Evolutionary conservation across 1,284 basidiomycete species (phyloP).

Genomic region (Apiotrichum porosum): DNA sequence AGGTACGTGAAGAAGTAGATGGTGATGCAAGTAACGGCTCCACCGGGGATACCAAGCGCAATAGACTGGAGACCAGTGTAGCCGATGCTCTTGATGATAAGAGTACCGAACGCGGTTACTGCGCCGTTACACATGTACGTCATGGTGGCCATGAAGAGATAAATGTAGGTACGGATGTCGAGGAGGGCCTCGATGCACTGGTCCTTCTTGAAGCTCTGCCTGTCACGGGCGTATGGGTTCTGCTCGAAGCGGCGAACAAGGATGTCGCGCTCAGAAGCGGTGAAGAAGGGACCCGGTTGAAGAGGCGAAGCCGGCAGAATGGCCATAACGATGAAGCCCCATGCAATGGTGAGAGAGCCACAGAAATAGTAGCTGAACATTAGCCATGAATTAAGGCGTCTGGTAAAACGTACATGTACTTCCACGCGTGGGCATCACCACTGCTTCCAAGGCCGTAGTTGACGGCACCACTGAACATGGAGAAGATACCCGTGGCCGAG

Average conservation of each 20-base stretch:
- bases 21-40: slow-evolving; percentile 50
- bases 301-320: slow-evolving; percentile 51
- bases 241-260: slow-evolving; percentile 44
- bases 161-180: slow-evolving; percentile 52
- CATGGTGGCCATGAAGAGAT: slow-evolving; percentile 47
- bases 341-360: slow-evolving; percentile 51
- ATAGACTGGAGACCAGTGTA: slow-evolving; percentile 50
- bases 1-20: slow-evolving; percentile 49
- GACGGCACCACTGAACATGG: slow-evolving; percentile 50
- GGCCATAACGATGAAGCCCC: slow-evolving; percentile 48
- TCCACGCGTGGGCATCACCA: slow-evolving; percentile 49
- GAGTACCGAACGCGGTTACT: slow-evolving; percentile 51
- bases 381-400: not conserved
- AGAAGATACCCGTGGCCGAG: slow-evolving; percentile 50
- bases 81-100: slow-evolving; percentile 51
- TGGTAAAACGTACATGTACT: slow-evolving; percentile 44
- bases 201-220: slow-evolving; percentile 38
- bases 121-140: slow-evolving; percentile 46
- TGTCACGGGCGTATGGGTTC: slow-evolving; percentile 36
- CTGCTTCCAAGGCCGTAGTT: slow-evolving; percentile 52
- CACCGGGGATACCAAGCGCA: slow-evolving; percentile 49
- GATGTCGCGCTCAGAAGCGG: slow-evolving; percentile 40
- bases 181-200: slow-evolving; percentile 49
- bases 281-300: slow-evolving; percentile 44
- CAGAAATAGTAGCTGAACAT: slow-evolving; percentile 48